Percentiles rank a stretch among this genome's conserved stretches.
phyloP scores from a whole-genome alignment of 768 basidiomycete species.

The Baorangia bicolor region DNA sequence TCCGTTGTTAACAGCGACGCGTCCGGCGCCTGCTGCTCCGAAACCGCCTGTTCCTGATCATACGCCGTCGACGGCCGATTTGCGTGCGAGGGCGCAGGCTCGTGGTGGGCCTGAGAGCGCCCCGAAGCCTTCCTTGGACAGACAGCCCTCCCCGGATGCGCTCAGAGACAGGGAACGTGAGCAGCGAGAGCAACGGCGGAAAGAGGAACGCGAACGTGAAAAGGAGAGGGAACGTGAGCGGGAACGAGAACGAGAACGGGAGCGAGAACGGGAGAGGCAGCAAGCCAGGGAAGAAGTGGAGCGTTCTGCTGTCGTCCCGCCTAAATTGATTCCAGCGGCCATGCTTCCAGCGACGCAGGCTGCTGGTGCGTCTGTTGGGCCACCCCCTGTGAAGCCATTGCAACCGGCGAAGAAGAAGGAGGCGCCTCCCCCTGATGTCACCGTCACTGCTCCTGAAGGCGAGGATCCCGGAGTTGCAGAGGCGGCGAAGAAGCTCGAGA shows the following conservation, averaged over 20 bases:
- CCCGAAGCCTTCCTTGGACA: slow-evolving; percentile 32
- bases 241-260: slow-evolving; percentile 32
- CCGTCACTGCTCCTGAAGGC: slow-evolving; percentile 49
- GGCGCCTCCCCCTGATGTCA: slow-evolving; percentile 39
- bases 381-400: slow-evolving; percentile 70
- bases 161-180: slow-evolving; percentile 38
- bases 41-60: slow-evolving; percentile 43
- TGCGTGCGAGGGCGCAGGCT: slow-evolving; percentile 62
- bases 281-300: slow-evolving; percentile 34
- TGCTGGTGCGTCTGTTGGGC: slow-evolving; percentile 51
- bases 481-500: slow-evolving; percentile 67
- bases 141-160: slow-evolving; percentile 41
- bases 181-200: slow-evolving; percentile 39
- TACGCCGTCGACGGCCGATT: slow-evolving; percentile 62
- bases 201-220: slow-evolving; percentile 36
- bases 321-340: slow-evolving; percentile 44
- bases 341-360: slow-evolving; percentile 45
- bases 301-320: slow-evolving; percentile 43
- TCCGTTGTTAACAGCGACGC: slow-evolving; percentile 55
- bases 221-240: slow-evolving; percentile 37
- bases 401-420: slow-evolving; percentile 69
- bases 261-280: slow-evolving; percentile 22
- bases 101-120: slow-evolving; percentile 45
- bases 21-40: slow-evolving; percentile 54
- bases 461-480: slow-evolving; percentile 56